Evolutionary conservation across 176 grass and related monocot species (phyloP), one percentile per base, ranked within the genome.

Genomic region (Rhynchospora tenuis): DNA sequence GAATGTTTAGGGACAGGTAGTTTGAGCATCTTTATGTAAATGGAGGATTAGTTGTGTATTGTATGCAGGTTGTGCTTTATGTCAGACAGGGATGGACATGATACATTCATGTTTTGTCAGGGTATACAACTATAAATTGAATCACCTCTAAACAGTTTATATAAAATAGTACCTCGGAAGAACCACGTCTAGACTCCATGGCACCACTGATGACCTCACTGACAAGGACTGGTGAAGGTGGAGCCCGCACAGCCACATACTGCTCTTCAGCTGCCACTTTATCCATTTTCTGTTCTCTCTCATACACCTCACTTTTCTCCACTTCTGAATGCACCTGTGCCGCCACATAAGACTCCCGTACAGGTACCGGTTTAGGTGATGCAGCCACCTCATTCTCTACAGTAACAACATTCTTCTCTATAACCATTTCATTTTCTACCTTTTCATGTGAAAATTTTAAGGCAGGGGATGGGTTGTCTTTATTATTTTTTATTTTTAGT

Each of bases 151-250:
- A 38, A 13, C 13, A 76, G 47, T 75, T 75, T 8, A 13, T 76
- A 76, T 76, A 56, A 31, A 31, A 56, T 56, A 76, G 28, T 76
- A 77, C 73, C 73, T 77, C 73, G 10, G 73, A 77, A 55, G 50
- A 31, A 19, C 50, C 50, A 4, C 1, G 73, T 83, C 83, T 84
- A 81, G 8, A 47, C 50, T 77, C 73, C 50, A 77, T 56, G 10
- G 50, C 95, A 89, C 88, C 84, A n/a, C 83, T 66, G 9, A 71
- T 89, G 74, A 77, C 62, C 26, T 76, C 83, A 14, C 15, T 68
- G 76, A 86, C 59, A 83, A 89, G 28, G 62, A 89, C 27, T 1
- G 93, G 88, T 84, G 89, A 93, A 84, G 91, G 88, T 84, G 91
- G 88, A 87, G 84, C 84, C 59, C 64, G 79, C 80, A 91, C 88